Conservation (phyloP, 2,329 filamentous ascomycete species). For the Paecilomyces sp. region DNA sequence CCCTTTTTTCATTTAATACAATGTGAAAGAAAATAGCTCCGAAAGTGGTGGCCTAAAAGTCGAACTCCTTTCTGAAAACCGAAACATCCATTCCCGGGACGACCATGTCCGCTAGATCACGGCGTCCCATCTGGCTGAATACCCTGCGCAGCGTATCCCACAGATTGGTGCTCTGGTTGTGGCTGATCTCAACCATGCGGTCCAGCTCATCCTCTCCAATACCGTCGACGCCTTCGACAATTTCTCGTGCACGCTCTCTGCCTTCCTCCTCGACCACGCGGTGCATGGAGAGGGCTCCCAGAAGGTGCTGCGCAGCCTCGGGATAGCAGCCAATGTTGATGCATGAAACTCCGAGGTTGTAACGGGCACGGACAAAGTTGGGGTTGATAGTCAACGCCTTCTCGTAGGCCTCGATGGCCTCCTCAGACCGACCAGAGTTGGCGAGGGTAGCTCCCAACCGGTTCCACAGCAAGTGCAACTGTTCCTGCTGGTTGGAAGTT, state of each 20-base stretch:
- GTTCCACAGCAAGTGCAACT: slow-evolving; percentile 95
- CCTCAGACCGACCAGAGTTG: slow-evolving; percentile 87
- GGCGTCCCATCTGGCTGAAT: slow-evolving; percentile 90
- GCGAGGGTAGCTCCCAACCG: slow-evolving; percentile 90
- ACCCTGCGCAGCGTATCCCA: slow-evolving; percentile 91
- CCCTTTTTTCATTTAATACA: not conserved
- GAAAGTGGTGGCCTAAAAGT: slow-evolving; percentile 52
- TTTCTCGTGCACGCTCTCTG: slow-evolving; percentile 73
- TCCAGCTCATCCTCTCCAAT: slow-evolving; percentile 69
- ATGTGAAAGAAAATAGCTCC: not conserved
- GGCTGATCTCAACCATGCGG: slow-evolving; percentile 66
- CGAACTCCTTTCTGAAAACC: slow-evolving; percentile 81
- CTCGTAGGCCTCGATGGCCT: slow-evolving; percentile 94
- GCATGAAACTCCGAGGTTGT: slow-evolving; percentile 93
- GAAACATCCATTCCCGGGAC: slow-evolving; percentile 87
- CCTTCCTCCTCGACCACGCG: slow-evolving; percentile 84
- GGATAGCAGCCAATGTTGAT: slow-evolving; percentile 96
- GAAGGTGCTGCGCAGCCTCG: slow-evolving; percentile 85
- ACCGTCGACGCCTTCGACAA: slow-evolving; percentile 56
- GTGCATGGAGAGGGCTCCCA: slow-evolving; percentile 92
- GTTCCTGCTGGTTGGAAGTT: slow-evolving; percentile 72
- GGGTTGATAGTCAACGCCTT: slow-evolving; percentile 82
- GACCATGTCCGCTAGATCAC: slow-evolving; percentile 82
- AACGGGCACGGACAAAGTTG: slow-evolving; percentile 94
- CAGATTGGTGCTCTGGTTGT: slow-evolving; percentile 94